phyloP scores from a whole-genome alignment of 106 monocot genomes.

The Apostasia ramifera region DNA sequence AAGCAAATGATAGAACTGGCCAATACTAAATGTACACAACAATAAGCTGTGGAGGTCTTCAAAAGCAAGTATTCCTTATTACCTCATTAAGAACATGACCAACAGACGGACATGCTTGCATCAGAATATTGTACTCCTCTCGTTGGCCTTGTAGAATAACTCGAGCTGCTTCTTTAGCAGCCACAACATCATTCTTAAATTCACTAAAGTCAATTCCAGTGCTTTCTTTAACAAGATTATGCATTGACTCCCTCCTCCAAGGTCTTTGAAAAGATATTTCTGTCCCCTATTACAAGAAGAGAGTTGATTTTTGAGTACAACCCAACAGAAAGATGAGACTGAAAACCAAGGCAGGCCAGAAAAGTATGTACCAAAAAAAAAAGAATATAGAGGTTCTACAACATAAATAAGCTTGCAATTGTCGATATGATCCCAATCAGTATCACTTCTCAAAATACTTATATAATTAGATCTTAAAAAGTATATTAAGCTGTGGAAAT shows the following conservation, averaged over 20 bases:
- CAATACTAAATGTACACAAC: neutral
- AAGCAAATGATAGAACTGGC: neutral
- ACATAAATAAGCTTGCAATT: too few species aligned
- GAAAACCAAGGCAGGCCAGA: too few species aligned
- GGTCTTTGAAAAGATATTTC: conserved; percentile 72
- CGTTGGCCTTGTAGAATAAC: conserved; percentile 21
- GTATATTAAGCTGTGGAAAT: too few species aligned
- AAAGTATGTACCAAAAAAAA: too few species aligned
- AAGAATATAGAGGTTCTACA: too few species aligned
- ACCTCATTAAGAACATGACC: conserved; percentile 96
- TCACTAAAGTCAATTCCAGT: conserved; percentile 71
- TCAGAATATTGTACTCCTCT: conserved; percentile 25
- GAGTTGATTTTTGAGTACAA: neutral
- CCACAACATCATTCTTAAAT: conserved; percentile 48
- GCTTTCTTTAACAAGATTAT: conserved; percentile 86
- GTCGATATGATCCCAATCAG: too few species aligned
- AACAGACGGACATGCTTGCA: conserved; percentile 54
- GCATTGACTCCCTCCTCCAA: conserved; percentile 96
- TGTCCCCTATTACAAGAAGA: conserved; percentile 47
- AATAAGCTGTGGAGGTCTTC: neutral
- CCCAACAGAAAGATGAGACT: too few species aligned
- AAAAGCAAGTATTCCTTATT: neutral
- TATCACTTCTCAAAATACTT: too few species aligned
- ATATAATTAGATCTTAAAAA: too few species aligned
- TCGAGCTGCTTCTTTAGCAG: conserved; percentile 61